Base-by-base conservation (phyloP, 805 yeast species). In the Cyberlindnera subsufficiens region DNA sequence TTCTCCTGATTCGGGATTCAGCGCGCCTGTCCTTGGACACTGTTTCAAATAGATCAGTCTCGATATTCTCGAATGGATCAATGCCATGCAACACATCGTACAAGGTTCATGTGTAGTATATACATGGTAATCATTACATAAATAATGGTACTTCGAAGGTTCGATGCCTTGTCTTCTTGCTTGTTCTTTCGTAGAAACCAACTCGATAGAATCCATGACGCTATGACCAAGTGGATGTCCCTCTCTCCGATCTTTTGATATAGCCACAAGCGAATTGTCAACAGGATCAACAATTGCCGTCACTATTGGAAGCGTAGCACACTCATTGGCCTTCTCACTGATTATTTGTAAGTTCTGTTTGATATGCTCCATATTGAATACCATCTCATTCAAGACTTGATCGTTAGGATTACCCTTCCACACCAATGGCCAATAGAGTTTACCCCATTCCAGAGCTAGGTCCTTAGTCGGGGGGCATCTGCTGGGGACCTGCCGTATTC, bases 81-180 rank as follows among this genome's bases (percentile, higher is more conserved):
- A 68, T 0, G 98, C 98, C 99, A 93, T 93, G 6, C 86, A 67
- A 57, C 99, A 93, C 97, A 91, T 93, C 0, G 87, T 77, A 56
- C 99, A 93, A 0, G 99, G 99, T 61, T 93, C 99, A 59, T 89
- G 96, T 0, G 96, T 84, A 1, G 95, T 85, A 57, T 85, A 88
- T 0, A 93, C 88, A 47, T 86, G 80, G 50, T 79, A 72, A 42
- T 81, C 76, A 30, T 82, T 74, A 58, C 98, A 90, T 3, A 93
- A 69, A 56, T 93, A 93, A 27, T 54, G 52, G 35, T 39, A 47
- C 34, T 41, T 44, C 5, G 34, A 31, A 1, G 44, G 43, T 3
- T 38, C 38, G 17, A 35, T 33, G n/a, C 42, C 43, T 8, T 43
- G 31, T 50, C 83, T 64, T 38, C 72, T 62, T 13, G 54, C 39